Conservation (phyloP, 2,329 filamentous ascomycete genomes). For the Clarireedia monteithiana region DNA sequence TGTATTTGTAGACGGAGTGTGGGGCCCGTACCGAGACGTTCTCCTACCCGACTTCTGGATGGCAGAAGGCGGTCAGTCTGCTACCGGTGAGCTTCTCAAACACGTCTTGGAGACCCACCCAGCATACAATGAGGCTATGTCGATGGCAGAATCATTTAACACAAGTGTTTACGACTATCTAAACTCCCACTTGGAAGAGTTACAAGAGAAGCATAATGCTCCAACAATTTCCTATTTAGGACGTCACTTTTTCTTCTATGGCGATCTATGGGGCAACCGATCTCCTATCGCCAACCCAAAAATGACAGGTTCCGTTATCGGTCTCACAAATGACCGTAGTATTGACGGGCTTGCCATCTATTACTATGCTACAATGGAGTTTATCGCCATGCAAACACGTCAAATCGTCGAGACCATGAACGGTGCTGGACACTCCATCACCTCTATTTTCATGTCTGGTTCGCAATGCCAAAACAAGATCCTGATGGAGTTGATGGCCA, state of each 20-base stretch:
- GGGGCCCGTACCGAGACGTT: constrained; percentile 95
- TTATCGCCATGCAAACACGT: constrained; percentile 92
- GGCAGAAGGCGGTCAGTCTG: constrained; percentile 93
- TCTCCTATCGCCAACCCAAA: constrained; percentile 86
- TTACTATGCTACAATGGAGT: constrained; percentile 96
- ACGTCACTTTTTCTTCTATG: constrained; percentile 97
- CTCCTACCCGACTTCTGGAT: constrained; percentile 91
- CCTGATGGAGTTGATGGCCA: constrained; percentile 85
- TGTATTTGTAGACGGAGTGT: constrained; percentile 91
- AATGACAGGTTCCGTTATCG: constrained; percentile 88
- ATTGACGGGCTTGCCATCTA: constrained; percentile 81
- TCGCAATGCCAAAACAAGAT: constrained; percentile 95
- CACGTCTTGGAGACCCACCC: constrained; percentile 94
- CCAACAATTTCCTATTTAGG: constrained; percentile 79
- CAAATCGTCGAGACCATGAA: constrained; percentile 97
- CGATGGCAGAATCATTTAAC: constrained; percentile 72
- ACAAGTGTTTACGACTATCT: constrained; percentile 93
- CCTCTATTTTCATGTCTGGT: constrained; percentile 96
- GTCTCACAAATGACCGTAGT: constrained; percentile 78
- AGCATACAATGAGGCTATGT: constrained; percentile 72
- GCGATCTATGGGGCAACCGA: constrained; percentile 93
- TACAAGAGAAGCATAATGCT: constrained; percentile 60
- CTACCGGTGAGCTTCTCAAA: constrained; percentile 88
- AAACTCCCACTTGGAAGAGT: constrained; percentile 74
- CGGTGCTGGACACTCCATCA: constrained; percentile 75